Base-by-base conservation (phyloP, 1,284 basidiomycete genomes). In the Psilocybe mexicana region DNA sequence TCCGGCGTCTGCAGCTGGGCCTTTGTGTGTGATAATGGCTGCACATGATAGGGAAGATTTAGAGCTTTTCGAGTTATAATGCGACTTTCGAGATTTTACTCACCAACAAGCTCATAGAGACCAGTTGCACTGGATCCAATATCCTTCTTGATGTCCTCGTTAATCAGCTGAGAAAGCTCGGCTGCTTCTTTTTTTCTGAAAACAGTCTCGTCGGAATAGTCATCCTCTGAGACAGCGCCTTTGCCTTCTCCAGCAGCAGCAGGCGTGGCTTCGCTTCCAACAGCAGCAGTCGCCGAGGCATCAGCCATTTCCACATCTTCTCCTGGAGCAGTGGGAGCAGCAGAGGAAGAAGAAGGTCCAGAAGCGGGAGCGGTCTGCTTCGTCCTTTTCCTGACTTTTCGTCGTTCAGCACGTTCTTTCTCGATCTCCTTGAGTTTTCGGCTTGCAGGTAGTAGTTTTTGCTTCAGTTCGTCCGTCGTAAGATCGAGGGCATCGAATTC, bases 11-110 rank as follows among this genome's bases (percentile, higher is more conserved):
- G 96, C 95, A 0, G 90, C 91, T 0, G 94, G 87, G 14, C 97
- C 97, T 72, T 99, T 99, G 82, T 98, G 96, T 26, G 95, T 97
- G 12, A 99, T 88, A 68, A 99, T 92, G 1, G 89, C 93, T 93
- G 66, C 43, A 12, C 18, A 18, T 18, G 18, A 18, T 18, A 18
- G 35, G 7, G 35, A 12, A 12, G 6, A 36, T 36, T 36, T 36
- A 36, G 35, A 36, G 6, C 7, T 36, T 36, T 7, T 36, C 7
- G 35, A 36, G 12, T 36, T 36, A 26, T 33, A 11, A 38, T 11
- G 6, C 3, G 3, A 3, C 11, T 43, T 24, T 18, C 18, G 18
- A 18, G 26, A 43, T 14, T 14, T 26, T 33, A 79, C 87, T 66
- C 60, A 87, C 92, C 91, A 56, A 92, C 86, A 38, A 96, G 83